Conservation (phyloP, 495 filamentous ascomycete species). For the Podospora tetraspora region DNA sequence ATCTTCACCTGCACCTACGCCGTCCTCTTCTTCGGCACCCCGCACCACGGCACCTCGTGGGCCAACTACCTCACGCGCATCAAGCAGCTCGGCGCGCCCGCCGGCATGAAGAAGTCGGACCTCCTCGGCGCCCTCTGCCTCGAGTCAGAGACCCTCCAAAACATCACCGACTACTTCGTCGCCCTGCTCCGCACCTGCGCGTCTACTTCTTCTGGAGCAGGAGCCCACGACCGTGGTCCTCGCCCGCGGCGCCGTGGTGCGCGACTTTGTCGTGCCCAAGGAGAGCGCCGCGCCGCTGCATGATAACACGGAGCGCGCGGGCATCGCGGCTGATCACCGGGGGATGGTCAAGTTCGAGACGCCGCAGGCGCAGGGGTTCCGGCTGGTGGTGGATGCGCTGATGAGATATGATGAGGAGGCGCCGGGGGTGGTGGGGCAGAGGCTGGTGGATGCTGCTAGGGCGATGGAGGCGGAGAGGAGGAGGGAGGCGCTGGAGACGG, state of each 20-base stretch:
- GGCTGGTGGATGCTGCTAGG: no score
- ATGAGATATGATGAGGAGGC: conserved; percentile 4
- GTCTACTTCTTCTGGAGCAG: conserved; percentile 14
- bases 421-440: not conserved
- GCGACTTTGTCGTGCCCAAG: conserved; percentile 1
- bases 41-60: conserved; percentile 8
- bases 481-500: no score
- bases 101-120: conserved; percentile 6
- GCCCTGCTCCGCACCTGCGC: conserved; percentile 5
- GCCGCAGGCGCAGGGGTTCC: conserved; percentile 1
- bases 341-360: conserved; percentile 13
- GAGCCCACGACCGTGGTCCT: not conserved
- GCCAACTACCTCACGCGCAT: conserved; percentile 3
- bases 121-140: conserved; percentile 3
- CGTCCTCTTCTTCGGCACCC: conserved; percentile 15
- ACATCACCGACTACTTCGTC: conserved; percentile 16
- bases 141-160: conserved; percentile 14
- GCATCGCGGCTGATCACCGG: conserved; percentile 6
- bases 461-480: no score
- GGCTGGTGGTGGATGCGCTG: conserved; percentile 10
- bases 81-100: not conserved
- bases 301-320: conserved; percentile 13
- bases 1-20: conserved; percentile 14
- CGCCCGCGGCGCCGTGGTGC: not conserved
- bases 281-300: conserved; percentile 10